Percentiles rank a stretch among this genome's conserved stretches.
Conservation (phyloP, 2,329 filamentous ascomycete genomes). For the Cercospora beticola region DNA sequence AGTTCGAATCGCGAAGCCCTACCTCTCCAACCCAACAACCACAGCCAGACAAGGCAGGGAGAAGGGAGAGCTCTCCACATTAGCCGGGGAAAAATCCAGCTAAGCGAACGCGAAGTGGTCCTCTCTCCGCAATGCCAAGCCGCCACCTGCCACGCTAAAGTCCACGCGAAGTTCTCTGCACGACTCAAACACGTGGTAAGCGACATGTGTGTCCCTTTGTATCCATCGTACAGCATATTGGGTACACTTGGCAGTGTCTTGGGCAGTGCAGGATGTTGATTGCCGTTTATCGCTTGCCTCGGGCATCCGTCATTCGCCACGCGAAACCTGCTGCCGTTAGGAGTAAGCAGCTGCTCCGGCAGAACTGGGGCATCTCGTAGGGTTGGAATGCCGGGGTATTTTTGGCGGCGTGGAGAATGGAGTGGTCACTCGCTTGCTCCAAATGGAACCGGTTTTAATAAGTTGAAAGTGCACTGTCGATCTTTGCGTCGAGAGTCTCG, state of each 20-base stretch:
- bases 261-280: neutral
- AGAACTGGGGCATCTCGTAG: neutral
- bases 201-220: neutral
- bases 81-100: neutral
- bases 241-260: neutral
- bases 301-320: slow-evolving; percentile 2
- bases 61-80: neutral
- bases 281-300: neutral
- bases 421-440: neutral
- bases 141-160: neutral
- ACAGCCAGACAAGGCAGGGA: neutral
- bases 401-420: neutral
- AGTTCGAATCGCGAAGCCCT: neutral
- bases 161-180: neutral
- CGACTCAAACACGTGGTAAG: neutral
- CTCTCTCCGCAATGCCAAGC: neutral
- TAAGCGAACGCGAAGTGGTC: neutral
- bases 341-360: neutral
- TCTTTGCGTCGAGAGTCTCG: neutral
- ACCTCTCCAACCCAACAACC: neutral
- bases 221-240: neutral
- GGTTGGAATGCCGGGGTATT: neutral
- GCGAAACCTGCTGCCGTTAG: neutral
- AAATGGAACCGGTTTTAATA: neutral
- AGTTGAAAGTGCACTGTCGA: neutral